These are phyloP conservation scores for Phytophthora rubi DNA, from an alignment of 352 stramenopile genomes.

Conservation along the genomic window DNA sequence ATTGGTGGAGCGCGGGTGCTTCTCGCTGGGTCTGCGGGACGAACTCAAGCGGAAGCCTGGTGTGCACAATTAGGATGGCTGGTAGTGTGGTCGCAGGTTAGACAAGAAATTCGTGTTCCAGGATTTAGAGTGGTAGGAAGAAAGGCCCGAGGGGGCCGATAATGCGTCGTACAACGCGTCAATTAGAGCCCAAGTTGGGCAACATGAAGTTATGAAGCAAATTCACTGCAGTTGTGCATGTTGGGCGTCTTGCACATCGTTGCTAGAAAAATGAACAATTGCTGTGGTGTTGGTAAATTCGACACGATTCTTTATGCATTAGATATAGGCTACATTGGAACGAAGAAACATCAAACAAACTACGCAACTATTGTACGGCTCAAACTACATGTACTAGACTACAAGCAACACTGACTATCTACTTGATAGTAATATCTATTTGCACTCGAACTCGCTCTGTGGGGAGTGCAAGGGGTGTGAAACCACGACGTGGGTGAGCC, in stretches of 20 bases:
- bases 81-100: slow-evolving; percentile 25
- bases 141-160: slow-evolving; percentile 2
- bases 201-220: slow-evolving; percentile 23
- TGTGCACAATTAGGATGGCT: slow-evolving; percentile 19
- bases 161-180: slow-evolving; percentile 5
- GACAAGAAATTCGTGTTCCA: slow-evolving; percentile 12
- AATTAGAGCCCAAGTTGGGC: slow-evolving; percentile 20
- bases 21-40: slow-evolving; percentile 74
- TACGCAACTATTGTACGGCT: slow-evolving; percentile 7
- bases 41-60: slow-evolving; percentile 69
- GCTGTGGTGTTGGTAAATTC: too few species aligned
- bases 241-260: background rate
- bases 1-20: slow-evolving; percentile 72
- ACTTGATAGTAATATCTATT: slow-evolving; percentile 13
- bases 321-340: too few species aligned
- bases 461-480: slow-evolving; percentile 30
- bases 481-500: slow-evolving; percentile 36
- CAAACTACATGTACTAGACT: background rate
- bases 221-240: background rate
- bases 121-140: slow-evolving; percentile 5
- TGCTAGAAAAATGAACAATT: background rate
- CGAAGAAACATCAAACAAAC: slow-evolving; percentile 6
- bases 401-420: slow-evolving; percentile 16
- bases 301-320: too few species aligned
- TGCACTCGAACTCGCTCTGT: slow-evolving; percentile 14